Percentiles rank a stretch among this genome's conserved stretches.
Evolutionary conservation across 306 rosid genomes (phyloP).

Genomic region (Leucaena leucocephala): DNA sequence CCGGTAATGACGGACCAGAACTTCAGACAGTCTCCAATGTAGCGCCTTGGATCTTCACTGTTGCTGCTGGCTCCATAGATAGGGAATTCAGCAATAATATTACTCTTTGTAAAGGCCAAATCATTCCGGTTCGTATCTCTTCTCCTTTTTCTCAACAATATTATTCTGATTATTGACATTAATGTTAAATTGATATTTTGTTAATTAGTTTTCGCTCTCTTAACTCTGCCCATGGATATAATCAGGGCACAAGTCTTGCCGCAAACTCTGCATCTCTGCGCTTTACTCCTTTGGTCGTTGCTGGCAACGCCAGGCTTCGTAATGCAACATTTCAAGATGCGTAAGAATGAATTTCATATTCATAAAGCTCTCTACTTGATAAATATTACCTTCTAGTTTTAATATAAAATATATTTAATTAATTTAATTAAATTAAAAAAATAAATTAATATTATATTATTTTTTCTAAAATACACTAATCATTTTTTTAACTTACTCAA

Average conservation of each 20-base stretch:
- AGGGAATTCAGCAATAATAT: neutral
- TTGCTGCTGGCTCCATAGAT: neutral
- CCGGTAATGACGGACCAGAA: neutral
- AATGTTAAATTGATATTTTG: too few relatives aligned
- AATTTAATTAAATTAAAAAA: too few relatives aligned
- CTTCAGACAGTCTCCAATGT: neutral
- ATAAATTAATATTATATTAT: too few relatives aligned
- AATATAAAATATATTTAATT: too few relatives aligned
- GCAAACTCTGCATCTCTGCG: conserved; percentile 26
- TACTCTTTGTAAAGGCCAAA: conserved; percentile 36
- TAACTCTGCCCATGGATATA: too few relatives aligned
- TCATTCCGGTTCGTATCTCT: neutral
- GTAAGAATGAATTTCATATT: conserved; percentile 39
- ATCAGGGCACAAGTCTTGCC: conserved; percentile 53
- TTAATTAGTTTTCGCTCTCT: too few relatives aligned
- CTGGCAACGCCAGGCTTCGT: conserved; percentile 37
- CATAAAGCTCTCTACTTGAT: too few relatives aligned
- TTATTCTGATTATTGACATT: too few relatives aligned
- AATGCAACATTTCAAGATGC: conserved; percentile 25
- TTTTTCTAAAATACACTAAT: too few relatives aligned
- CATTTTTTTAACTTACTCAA: too few relatives aligned
- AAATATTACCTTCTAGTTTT: too few relatives aligned
- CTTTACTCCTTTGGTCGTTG: conserved; percentile 39
- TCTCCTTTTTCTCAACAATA: too few relatives aligned
- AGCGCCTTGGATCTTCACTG: neutral